Percentiles rank a stretch among this genome's conserved stretches.
Conservation (phyloP, 2,329 filamentous ascomycete species). For the Talaromyces sp. region DNA sequence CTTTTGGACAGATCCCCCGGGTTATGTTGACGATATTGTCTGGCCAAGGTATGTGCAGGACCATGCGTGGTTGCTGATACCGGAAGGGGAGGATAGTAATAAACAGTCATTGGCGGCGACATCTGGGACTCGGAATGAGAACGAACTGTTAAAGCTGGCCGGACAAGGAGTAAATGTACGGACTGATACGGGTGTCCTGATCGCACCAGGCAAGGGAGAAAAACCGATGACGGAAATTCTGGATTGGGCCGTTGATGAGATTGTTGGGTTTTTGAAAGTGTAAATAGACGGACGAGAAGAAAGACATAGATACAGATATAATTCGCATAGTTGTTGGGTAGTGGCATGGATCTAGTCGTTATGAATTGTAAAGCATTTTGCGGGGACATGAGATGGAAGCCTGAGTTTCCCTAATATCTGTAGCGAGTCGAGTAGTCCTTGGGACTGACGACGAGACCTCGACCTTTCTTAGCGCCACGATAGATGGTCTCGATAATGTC, state of each 20-base stretch:
- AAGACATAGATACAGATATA: not conserved
- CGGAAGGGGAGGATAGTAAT: constrained; percentile 53
- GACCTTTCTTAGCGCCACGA: constrained; percentile 94
- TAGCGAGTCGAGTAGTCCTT: constrained; percentile 73
- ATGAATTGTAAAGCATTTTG: not conserved
- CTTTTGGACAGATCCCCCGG: constrained; percentile 92
- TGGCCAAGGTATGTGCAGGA: constrained; percentile 90
- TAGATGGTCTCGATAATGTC: constrained; percentile 99
- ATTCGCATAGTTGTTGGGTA: not conserved
- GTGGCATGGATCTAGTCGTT: not conserved
- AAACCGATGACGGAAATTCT: constrained; percentile 59
- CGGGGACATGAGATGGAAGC: not conserved
- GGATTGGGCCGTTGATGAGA: constrained; percentile 62
- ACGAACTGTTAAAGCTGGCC: constrained; percentile 25
- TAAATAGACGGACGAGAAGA: not conserved
- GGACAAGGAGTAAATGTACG: constrained; percentile 31
- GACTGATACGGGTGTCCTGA: constrained; percentile 43
- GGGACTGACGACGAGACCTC: constrained; percentile 91
- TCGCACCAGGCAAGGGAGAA: constrained; percentile 51
- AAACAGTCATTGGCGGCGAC: constrained; percentile 19
- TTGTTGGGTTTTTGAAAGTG: constrained; percentile 43
- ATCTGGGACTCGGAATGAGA: constrained; percentile 29
- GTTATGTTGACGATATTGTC: constrained; percentile 89
- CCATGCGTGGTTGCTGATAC: constrained; percentile 74
- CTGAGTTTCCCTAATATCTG: constrained; percentile 48